Evolutionary conservation across 768 basidiomycete genomes (phyloP).

Genomic region (Suillus tomentosus): DNA sequence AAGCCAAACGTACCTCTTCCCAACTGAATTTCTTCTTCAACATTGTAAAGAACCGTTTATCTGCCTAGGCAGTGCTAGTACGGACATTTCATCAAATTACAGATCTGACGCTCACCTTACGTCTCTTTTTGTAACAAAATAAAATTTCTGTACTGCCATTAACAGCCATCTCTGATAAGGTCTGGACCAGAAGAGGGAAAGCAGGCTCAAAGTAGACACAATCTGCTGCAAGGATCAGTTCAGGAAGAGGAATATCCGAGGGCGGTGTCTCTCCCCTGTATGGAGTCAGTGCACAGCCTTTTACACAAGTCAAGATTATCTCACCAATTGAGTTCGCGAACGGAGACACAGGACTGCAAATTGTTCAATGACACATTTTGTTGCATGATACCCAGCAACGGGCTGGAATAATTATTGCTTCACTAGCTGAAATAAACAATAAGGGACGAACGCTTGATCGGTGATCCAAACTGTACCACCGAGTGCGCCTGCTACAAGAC

Average conservation of each 20-base stretch:
- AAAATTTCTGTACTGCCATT: conserved; percentile 64
- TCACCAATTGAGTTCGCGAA: conserved; percentile 79
- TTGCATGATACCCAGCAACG: conserved; percentile 76
- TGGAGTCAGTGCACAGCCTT: conserved; percentile 11
- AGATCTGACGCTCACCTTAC: conserved; percentile 58
- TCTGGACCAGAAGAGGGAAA: conserved; percentile 84
- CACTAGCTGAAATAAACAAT: conserved; percentile 14
- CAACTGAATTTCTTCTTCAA: conserved; percentile 79
- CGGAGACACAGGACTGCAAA: conserved; percentile 51
- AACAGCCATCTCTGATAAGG: conserved; percentile 62
- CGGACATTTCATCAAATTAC: conserved; percentile 9
- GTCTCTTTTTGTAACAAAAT: conserved; percentile 92
- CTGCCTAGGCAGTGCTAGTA: conserved; percentile 54
- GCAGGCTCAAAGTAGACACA: conserved; percentile 96
- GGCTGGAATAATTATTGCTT: conserved; percentile 44
- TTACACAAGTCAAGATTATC: conserved; percentile 14
- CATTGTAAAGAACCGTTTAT: conserved; percentile 82
- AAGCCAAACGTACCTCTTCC: conserved; percentile 51
- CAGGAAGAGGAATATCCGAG: conserved; percentile 46
- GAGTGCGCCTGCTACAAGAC: conserved; percentile 74
- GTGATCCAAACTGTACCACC: conserved; percentile 78
- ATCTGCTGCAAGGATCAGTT: conserved; percentile 86
- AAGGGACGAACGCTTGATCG: conserved; percentile 79
- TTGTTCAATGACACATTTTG: conserved; percentile 71
- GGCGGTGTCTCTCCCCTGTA: conserved; percentile 69